Conservation (phyloP, 805 yeast species). For the Candida maris region DNA sequence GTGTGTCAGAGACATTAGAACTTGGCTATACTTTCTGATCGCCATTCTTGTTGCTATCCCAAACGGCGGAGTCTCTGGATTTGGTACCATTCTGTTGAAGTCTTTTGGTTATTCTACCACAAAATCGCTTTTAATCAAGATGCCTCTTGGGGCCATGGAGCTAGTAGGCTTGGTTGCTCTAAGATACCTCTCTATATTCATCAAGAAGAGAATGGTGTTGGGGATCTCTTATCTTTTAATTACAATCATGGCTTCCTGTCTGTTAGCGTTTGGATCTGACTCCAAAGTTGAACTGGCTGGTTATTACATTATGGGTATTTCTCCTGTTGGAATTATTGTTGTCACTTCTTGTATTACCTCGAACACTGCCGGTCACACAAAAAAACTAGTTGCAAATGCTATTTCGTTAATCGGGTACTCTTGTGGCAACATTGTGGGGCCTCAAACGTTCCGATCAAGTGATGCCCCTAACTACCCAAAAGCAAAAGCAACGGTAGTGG, state of each 20-base stretch:
- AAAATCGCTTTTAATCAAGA: constrained; percentile 21
- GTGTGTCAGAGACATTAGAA: constrained; percentile 27
- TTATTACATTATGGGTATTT: constrained; percentile 1
- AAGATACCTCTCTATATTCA: constrained; percentile 23
- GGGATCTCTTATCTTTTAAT: constrained; percentile 17
- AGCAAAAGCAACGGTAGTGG: constrained; percentile 50
- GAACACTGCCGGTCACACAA: constrained; percentile 49
- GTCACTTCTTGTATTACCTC: constrained; percentile 5
- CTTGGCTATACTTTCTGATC: constrained; percentile 43
- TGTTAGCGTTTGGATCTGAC: constrained; percentile 16
- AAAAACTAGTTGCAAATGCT: constrained; percentile 54
- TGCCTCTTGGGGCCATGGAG: constrained; percentile 29
- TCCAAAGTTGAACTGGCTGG: constrained; percentile 2
- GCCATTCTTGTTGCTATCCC: constrained; percentile 25
- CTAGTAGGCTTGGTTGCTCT: constrained; percentile 32
- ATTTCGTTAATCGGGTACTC: constrained; percentile 57
- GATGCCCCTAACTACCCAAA: constrained; percentile 53
- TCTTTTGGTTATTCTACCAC: constrained; percentile 23
- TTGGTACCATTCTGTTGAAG: constrained; percentile 37
- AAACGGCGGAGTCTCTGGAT: constrained; percentile 40
- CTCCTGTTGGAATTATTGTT: constrained; percentile 3
- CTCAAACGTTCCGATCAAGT: constrained; percentile 54
- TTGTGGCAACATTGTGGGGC: constrained; percentile 62
- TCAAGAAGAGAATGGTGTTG: constrained; percentile 24
- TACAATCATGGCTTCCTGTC: constrained; percentile 24